Evolutionary conservation across 345 rosid species (phyloP), one percentile per base, ranked within the genome.

Genomic region (Streptanthus diversifolius): DNA sequence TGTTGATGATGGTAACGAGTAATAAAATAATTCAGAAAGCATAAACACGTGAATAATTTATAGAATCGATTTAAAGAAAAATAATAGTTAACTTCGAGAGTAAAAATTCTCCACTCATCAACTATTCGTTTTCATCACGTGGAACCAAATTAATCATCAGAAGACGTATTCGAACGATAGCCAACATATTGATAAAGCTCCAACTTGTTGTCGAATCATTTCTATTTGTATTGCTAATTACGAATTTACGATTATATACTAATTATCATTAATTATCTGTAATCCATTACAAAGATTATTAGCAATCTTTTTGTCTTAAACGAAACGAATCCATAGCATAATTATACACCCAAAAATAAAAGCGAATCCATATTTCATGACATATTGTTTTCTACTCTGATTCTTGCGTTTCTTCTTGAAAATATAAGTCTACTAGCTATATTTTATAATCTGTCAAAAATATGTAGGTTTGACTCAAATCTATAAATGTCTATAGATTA

Each of bases 21-120:
- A 2, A 18, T 18, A 17, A 56, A 14, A n/a, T 8, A 8, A 56
- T 18, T 5, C 0, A 57, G 19, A 33, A 25, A 57, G 25, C 24
- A 15, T 17, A 19, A 43, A 56, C 54, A 19, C 62, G 33, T 39
- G 61, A 36, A n/a, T n/a, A 41, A 41, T 6, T n/a, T 41, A 6
- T 41, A 53, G 43, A 63, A 21, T 36, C 48, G 37, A 55, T 14
- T 30, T n/a, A n/a, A n/a, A n/a, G n/a, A 22, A 45, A 45, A 45
- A 65, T 27, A 5, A 55, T 55, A 6, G 10, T 15, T 27, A 56
- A 30, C 8, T 3, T 58, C 54, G 37, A 7, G 32, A 6, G 68
- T 75, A 49, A 75, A 68, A 60, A 32, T 52, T 40, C 69, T 68
- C 74, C 69, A 75, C 79, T 51, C 73, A 67, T 40, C 73, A 68